Percentiles rank a stretch among this genome's conserved stretches.
Conservation (phyloP, 2,329 filamentous ascomycete species). For the Macrophomina pseudophaseolina region DNA sequence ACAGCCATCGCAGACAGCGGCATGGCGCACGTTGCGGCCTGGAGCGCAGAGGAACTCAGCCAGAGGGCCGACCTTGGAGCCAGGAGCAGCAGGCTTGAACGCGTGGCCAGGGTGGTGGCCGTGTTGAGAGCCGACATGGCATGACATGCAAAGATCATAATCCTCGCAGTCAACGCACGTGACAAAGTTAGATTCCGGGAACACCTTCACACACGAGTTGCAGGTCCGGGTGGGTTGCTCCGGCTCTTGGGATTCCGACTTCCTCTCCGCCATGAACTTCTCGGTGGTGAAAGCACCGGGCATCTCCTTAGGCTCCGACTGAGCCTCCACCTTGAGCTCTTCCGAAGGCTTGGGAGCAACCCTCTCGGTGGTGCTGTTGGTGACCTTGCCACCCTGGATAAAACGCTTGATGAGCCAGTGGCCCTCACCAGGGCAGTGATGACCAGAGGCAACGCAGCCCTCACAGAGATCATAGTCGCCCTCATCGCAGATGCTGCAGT, state of each 20-base stretch:
- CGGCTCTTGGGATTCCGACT: conserved; percentile 42
- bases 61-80: conserved; percentile 64
- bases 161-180: conserved; percentile 86
- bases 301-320: conserved; percentile 45
- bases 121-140: conserved; percentile 76
- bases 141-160: conserved; percentile 87
- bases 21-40: conserved; percentile 81
- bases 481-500: conserved; percentile 90
- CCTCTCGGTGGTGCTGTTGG: conserved; percentile 84
- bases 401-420: conserved; percentile 97
- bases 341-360: conserved; percentile 67
- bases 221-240: conserved; percentile 66
- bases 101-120: conserved; percentile 89
- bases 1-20: conserved; percentile 93
- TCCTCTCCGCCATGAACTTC: conserved; percentile 39
- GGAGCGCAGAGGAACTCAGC: conserved; percentile 73
- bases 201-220: conserved; percentile 72
- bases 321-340: conserved; percentile 44
- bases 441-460: conserved; percentile 74
- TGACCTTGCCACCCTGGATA: conserved; percentile 76
- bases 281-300: conserved; percentile 23
- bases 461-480: conserved; percentile 95
- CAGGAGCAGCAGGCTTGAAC: conserved; percentile 72
- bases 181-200: conserved; percentile 79
- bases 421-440: conserved; percentile 75